phyloP scores from a whole-genome alignment of 140 eudicot genomes.

The Anethum foeniculum region DNA sequence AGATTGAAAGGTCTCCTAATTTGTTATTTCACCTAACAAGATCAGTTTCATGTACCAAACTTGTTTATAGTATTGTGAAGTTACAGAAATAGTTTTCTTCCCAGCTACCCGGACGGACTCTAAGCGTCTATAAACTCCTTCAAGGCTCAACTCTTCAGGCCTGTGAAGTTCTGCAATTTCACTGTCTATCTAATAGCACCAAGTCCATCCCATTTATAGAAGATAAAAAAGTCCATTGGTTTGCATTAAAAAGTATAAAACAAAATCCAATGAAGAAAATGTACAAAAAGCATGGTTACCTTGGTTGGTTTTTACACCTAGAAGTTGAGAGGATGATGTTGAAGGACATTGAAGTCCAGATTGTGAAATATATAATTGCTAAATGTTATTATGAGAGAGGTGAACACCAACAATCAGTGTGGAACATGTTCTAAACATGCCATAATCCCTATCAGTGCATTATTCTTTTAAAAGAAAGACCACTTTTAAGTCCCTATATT shows the following conservation, averaged over 20 bases:
- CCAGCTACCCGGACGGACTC: background rate
- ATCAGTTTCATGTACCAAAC: background rate
- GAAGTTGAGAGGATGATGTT: background rate
- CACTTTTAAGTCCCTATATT: background rate
- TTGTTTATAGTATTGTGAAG: background rate
- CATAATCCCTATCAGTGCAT: background rate
- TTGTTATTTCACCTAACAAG: background rate
- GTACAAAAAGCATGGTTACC: background rate
- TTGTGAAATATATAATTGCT: background rate
- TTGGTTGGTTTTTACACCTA: background rate
- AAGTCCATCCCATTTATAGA: background rate
- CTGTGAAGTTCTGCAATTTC: background rate
- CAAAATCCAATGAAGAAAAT: background rate
- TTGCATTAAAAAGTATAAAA: too few species aligned
- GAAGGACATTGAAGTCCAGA: background rate
- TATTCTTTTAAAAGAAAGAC: background rate
- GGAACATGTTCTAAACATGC: background rate
- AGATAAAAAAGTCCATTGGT: background rate
- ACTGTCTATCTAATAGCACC: background rate
- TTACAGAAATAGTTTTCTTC: background rate
- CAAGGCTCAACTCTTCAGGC: background rate
- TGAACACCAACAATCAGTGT: background rate
- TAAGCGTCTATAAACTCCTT: too few species aligned
- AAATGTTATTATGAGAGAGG: background rate
- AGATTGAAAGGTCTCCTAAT: background rate